Percentiles rank a stretch among this genome's conserved stretches.
phyloP scores from a whole-genome alignment of 345 rosid species.

The Theobroma cacao region DNA sequence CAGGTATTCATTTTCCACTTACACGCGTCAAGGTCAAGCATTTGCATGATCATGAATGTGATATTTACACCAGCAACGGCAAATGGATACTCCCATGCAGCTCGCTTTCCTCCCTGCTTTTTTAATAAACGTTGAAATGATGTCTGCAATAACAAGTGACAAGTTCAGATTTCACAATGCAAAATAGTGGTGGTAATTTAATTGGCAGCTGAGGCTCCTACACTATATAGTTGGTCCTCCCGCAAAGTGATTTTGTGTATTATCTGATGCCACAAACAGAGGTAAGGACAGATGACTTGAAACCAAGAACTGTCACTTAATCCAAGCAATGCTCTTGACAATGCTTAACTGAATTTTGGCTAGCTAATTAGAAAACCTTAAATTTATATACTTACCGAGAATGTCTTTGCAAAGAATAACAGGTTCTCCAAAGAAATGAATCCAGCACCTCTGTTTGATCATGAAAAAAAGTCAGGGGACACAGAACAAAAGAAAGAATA shows the following conservation, averaged over 20 bases:
- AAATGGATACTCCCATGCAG: slow-evolving; percentile 95
- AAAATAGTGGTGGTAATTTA: background rate
- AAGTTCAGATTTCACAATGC: background rate
- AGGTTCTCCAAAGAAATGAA: slow-evolving; percentile 91
- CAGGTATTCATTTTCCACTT: slow-evolving; percentile 29
- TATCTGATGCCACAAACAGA: background rate
- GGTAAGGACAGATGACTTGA: background rate
- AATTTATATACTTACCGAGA: slow-evolving; percentile 45
- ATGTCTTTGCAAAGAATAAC: slow-evolving; percentile 87
- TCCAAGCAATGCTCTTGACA: background rate
- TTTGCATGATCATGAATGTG: slow-evolving; percentile 96
- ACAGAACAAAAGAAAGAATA: background rate
- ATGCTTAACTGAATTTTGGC: background rate
- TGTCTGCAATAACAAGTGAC: slow-evolving; percentile 35
- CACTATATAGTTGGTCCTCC: background rate
- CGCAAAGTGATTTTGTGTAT: background rate
- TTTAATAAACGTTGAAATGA: slow-evolving; percentile 65
- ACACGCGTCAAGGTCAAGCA: slow-evolving; percentile 93
- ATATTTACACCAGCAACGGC: slow-evolving; percentile 97
- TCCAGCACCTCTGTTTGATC: slow-evolving; percentile 77
- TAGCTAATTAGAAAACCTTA: background rate
- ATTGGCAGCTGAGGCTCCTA: background rate
- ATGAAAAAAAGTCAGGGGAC: background rate
- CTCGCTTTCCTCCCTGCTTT: slow-evolving; percentile 78
- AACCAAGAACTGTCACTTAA: background rate